These are phyloP conservation scores for Jaapia argillacea DNA, from an alignment of 768 basidiomycete species.

Conservation along the genomic window DNA sequence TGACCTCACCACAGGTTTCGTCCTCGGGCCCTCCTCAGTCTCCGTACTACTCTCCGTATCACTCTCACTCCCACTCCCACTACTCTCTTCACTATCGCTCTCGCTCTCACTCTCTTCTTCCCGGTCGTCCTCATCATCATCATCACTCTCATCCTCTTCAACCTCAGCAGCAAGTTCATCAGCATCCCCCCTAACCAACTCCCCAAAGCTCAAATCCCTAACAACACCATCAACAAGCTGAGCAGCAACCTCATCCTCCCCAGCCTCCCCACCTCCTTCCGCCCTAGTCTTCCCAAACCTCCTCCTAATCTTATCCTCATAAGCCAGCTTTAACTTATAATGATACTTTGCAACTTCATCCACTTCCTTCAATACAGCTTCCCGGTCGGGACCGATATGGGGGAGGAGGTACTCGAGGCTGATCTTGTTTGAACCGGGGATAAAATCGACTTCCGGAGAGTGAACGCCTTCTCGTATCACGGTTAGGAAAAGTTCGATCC, in stretches of 20 bases:
- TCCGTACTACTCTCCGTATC: constrained; percentile 23
- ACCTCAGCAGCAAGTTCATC: constrained; percentile 72
- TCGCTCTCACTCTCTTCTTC: constrained; percentile 29
- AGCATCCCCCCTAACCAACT: constrained; percentile 68
- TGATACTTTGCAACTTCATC: constrained; percentile 89
- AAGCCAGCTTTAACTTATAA: constrained; percentile 86
- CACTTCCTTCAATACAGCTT: constrained; percentile 70
- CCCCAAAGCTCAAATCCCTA: constrained; percentile 73
- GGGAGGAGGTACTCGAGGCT: constrained; percentile 89
- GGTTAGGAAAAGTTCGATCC: constrained; percentile 93
- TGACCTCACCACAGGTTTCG: neutral
- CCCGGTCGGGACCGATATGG: constrained; percentile 68
- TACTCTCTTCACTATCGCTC: constrained; percentile 14
- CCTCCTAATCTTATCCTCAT: constrained; percentile 86
- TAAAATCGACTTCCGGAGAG: constrained; percentile 17
- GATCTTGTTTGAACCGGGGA: constrained; percentile 29
- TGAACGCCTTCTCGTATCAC: constrained; percentile 86
- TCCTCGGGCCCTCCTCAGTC: constrained; percentile 15
- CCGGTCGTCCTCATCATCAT: constrained; percentile 30
- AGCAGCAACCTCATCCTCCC: constrained; percentile 77
- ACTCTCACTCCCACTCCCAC: constrained; percentile 33
- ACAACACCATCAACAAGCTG: constrained; percentile 76
- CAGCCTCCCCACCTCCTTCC: constrained; percentile 36
- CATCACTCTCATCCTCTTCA: constrained; percentile 32
- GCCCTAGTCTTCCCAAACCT: constrained; percentile 61